Evolutionary conservation across 306 rosid species (phyloP).

Genomic region (Rosa persica): DNA sequence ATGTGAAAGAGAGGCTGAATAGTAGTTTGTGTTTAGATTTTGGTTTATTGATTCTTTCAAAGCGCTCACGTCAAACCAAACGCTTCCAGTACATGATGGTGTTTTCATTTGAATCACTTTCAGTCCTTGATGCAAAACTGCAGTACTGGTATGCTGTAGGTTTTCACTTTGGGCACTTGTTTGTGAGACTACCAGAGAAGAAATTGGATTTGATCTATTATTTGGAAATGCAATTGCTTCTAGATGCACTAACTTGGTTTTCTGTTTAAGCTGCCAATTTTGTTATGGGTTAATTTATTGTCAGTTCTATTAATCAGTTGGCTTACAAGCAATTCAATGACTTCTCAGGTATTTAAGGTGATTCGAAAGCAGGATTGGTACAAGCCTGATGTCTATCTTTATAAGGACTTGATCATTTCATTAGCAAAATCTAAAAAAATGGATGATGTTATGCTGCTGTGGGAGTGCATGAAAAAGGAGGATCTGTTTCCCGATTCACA

Average conservation of each 20-base stretch:
- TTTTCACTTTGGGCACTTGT: constrained; percentile 2
- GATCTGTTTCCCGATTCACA: constrained; percentile 74
- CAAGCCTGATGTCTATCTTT: constrained; percentile 64
- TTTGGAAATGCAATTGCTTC: background rate
- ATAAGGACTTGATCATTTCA: constrained; percentile 80
- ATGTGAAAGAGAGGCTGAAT: background rate
- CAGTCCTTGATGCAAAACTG: background rate
- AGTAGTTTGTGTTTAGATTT: background rate
- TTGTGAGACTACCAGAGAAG: background rate
- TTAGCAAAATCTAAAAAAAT: constrained; percentile 70
- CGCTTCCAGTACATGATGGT: background rate
- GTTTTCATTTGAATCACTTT: background rate
- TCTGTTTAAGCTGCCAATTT: background rate
- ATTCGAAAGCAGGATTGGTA: constrained; percentile 88
- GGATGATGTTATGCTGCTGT: constrained; percentile 73
- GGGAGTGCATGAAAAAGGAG: constrained; percentile 81
- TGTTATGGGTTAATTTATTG: constrained; percentile 2
- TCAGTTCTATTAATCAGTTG: constrained; percentile 8
- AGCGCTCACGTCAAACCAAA: background rate
- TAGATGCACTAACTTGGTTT: background rate
- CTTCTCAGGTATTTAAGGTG: constrained; percentile 65
- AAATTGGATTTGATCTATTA: background rate
- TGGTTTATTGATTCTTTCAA: background rate
- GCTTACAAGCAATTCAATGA: constrained; percentile 29
- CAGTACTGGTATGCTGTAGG: background rate